Conservation (phyloP, 2,329 filamentous ascomycete genomes). For the Dactylellina parvicollis region DNA sequence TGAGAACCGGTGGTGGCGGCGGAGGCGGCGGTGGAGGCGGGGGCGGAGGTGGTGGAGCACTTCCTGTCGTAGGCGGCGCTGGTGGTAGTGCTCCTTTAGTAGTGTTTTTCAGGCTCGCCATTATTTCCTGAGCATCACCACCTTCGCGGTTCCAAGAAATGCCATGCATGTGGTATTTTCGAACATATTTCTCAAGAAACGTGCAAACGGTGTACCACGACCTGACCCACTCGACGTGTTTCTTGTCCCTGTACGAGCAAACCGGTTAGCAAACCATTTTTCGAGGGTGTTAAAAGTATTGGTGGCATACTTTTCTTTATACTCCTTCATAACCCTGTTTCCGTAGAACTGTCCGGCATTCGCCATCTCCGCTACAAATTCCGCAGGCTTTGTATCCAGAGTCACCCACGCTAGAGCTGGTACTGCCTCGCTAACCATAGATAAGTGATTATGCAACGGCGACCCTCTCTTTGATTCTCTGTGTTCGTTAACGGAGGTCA, state of each 20-base stretch:
- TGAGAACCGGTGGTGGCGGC: conserved; percentile 72
- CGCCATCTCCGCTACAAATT: conserved; percentile 84
- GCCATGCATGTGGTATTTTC: conserved; percentile 80
- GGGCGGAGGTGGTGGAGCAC: conserved; percentile 65
- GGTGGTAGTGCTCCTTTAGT: conserved; percentile 61
- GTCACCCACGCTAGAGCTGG: conserved; percentile 90
- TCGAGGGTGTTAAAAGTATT: background rate
- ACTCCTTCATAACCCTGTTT: conserved; percentile 90
- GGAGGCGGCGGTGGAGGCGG: conserved; percentile 76
- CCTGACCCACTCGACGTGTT: conserved; percentile 87
- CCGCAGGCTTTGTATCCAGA: conserved; percentile 81
- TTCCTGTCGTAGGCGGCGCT: conserved; percentile 65
- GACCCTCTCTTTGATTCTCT: conserved; percentile 82
- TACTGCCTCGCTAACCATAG: conserved; percentile 88
- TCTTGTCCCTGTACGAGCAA: conserved; percentile 70
- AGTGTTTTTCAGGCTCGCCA: conserved; percentile 68
- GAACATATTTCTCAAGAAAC: conserved; percentile 82
- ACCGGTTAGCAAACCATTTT: background rate
- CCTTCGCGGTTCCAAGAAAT: conserved; percentile 87
- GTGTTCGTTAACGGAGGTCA: conserved; percentile 80
- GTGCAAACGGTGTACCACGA: conserved; percentile 92
- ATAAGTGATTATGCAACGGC: conserved; percentile 80
- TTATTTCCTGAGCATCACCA: conserved; percentile 75
- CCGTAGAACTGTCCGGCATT: conserved; percentile 91
- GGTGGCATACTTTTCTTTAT: conserved; percentile 76